These are phyloP conservation scores for Solanum pimpinellifolium DNA, from an alignment of 257 asterid species.

Conservation along the genomic window DNA sequence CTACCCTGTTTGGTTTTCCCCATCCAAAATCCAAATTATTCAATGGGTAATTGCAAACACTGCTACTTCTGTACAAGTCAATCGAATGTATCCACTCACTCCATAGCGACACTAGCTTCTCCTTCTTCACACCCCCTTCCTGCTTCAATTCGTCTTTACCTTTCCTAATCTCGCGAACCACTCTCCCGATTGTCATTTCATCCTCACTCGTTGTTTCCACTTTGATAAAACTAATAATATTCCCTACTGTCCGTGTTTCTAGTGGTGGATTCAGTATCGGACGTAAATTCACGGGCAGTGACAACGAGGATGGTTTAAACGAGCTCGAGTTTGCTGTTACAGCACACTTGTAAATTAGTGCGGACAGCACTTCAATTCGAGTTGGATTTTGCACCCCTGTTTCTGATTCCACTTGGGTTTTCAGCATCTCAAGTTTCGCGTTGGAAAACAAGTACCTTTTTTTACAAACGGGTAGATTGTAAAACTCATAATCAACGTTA, in stretches of 20 bases:
- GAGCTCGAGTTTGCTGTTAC: neutral
- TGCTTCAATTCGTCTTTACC: neutral
- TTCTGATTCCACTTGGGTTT: neutral
- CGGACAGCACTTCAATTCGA: neutral
- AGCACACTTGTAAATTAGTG: constrained; percentile 1
- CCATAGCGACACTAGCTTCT: neutral
- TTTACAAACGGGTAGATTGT: neutral
- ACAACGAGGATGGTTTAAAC: neutral
- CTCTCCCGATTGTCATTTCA: neutral
- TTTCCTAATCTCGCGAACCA: neutral
- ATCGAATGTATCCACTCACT: neutral
- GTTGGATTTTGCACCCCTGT: neutral
- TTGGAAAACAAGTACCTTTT: neutral
- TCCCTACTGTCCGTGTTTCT: neutral
- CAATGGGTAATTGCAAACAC: neutral
- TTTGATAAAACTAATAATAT: neutral
- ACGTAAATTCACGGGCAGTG: neutral
- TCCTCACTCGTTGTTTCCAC: neutral
- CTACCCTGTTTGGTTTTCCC: neutral
- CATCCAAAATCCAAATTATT: neutral
- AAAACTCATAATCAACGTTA: neutral
- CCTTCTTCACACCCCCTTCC: neutral
- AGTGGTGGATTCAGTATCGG: neutral
- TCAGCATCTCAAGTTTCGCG: neutral
- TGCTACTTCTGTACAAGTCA: neutral